Evolutionary conservation across 805 yeast genomes (phyloP).

Genomic region (Ogataea thermomethanolica): DNA sequence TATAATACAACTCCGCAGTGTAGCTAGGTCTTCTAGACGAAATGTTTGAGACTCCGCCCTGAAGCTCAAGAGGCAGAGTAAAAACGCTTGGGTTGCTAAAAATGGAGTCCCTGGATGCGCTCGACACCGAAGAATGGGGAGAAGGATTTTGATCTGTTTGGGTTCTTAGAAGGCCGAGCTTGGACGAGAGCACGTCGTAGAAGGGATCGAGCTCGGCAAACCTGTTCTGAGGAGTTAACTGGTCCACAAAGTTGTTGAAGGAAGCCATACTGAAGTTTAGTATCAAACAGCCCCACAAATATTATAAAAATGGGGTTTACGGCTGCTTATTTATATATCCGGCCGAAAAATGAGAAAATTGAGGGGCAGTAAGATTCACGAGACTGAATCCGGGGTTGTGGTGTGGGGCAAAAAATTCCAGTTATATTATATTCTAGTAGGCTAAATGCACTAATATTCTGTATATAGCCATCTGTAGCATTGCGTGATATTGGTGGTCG

Average conservation of each 20-base stretch:
- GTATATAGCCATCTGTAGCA: slow-evolving; percentile 4
- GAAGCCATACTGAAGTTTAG: slow-evolving; percentile 12
- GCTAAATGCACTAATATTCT: slow-evolving; percentile 2
- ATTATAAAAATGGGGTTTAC: slow-evolving; percentile 6
- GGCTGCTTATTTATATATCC: slow-evolving; percentile 11
- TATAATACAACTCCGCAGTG: slow-evolving; percentile 61
- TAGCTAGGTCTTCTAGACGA: slow-evolving; percentile 71
- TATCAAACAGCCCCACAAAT: slow-evolving; percentile 8
- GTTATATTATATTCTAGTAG: background rate
- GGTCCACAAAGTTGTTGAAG: slow-evolving; percentile 14
- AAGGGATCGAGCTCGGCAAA: slow-evolving; percentile 16
- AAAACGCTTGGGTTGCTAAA: slow-evolving; percentile 31
- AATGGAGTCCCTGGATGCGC: slow-evolving; percentile 28
- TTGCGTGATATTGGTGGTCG: background rate
- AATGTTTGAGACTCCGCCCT: slow-evolving; percentile 61
- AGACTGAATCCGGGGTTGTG: slow-evolving; percentile 9
- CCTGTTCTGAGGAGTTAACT: slow-evolving; percentile 3
- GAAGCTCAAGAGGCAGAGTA: slow-evolving; percentile 54
- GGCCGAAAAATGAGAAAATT: slow-evolving; percentile 7
- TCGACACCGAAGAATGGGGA: slow-evolving; percentile 31
- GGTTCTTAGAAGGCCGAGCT: slow-evolving; percentile 17
- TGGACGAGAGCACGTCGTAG: slow-evolving; percentile 20
- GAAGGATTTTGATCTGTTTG: slow-evolving; percentile 19
- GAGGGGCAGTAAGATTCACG: slow-evolving; percentile 8
- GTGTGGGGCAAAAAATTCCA: slow-evolving; percentile 4